Conservation (phyloP, 805 yeast species). For the Cyberlindnera japonica region DNA sequence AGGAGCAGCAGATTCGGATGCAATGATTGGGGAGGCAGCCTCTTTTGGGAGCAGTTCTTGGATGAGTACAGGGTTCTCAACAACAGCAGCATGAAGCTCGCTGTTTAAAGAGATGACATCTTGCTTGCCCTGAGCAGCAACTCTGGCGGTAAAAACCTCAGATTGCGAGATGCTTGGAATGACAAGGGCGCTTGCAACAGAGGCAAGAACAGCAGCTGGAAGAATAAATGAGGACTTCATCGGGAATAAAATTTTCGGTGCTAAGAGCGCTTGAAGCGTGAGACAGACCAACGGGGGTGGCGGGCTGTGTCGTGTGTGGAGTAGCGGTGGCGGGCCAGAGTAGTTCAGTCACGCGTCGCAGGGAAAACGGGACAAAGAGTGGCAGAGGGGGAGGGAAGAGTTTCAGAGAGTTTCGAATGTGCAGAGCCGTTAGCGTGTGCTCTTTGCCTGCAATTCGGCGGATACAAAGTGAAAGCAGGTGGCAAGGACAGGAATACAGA, state of each 20-base stretch:
- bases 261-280: no score
- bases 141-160: conserved; percentile 32
- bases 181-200: conserved; percentile 50
- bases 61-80: conserved; percentile 17
- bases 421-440: no score
- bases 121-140: conserved; percentile 9
- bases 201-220: conserved; percentile 34
- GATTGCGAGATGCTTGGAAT: conserved; percentile 53
- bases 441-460: no score
- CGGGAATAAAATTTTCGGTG: neutral
- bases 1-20: conserved; percentile 37
- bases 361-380: no score
- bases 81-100: conserved; percentile 16
- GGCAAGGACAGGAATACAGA: no score
- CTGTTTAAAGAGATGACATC: conserved; percentile 4
- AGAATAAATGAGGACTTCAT: conserved; percentile 25
- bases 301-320: no score
- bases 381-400: no score
- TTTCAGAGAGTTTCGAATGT: no score
- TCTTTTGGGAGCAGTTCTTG: conserved; percentile 16
- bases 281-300: no score
- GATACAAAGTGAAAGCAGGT: no score
- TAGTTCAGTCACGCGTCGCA: no score
- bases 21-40: conserved; percentile 43
- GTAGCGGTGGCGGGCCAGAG: no score